Base-by-base conservation (phyloP, 1,284 basidiomycete species). In the Serendipita sp. region DNA sequence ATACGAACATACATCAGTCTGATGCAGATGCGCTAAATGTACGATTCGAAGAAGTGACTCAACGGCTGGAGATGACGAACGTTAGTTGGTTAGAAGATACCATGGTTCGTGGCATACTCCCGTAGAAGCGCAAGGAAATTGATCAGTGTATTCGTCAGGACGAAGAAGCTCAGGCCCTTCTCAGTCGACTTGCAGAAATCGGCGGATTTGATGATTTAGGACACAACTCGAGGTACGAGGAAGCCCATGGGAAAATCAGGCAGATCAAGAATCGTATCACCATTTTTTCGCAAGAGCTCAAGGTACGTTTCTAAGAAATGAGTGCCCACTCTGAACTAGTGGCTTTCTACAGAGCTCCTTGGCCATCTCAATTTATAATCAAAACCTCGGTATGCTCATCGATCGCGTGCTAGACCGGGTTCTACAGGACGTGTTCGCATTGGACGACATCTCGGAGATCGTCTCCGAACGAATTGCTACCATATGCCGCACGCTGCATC, bases 381-480 rank as follows among this genome's bases (percentile, higher is more conserved):
- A 75, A 34, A 82, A 85, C 1, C 71, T 95, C 15, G 95, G 95
- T 4, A 74, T 78, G 15, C 72, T 96, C 10, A 82, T 89, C 12
- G 87, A 97, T 64, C 78, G 82, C 10, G 83, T 85, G 2, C 77
- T 95, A 35, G 77, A 77, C 2, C 77, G 82, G 2, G 80, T 96
- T 3, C 76, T 94, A 8, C 78, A 79, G 55, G 87, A 90, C 67
- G 80, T 98, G 12, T 75, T 94, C 53, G 83, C 82, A 0, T 75
- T 98, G 60, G 79, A 82, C 1, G 95, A 99, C 72, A 98, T 99
- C 67, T 87, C 93, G 0, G 94, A 92, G 69, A 78, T 84, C 8
- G 94, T 98, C 68, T 95, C 93, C 2, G 85, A 89, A 67, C 79
- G 84, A 53, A 74, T 99, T 38, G 87, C 87, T 67, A 84, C 89